These are phyloP conservation scores for Lasiodiplodia sp. DNA, from an alignment of 2,329 filamentous ascomycete species.

Conservation along the genomic window DNA sequence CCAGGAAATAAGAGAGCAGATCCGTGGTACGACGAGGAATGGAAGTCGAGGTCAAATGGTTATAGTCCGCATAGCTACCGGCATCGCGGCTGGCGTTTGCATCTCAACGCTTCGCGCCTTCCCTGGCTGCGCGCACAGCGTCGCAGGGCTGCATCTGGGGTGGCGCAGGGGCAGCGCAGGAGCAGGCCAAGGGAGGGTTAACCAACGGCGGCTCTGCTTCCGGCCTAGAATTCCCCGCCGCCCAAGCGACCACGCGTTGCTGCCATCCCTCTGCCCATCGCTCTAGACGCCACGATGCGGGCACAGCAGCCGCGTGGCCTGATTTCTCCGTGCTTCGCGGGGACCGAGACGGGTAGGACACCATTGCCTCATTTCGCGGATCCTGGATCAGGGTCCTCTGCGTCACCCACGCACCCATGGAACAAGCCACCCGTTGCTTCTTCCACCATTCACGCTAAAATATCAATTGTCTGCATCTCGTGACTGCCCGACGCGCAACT, in stretches of 20 bases:
- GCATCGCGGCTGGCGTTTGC: constrained; percentile 16
- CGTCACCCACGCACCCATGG: not conserved
- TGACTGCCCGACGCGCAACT: no score
- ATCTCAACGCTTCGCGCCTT: constrained; percentile 17
- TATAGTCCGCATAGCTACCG: constrained; percentile 24
- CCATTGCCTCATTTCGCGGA: not conserved
- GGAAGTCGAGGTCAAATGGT: constrained; percentile 19
- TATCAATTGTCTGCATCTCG: no score
- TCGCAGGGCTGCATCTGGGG: not conserved
- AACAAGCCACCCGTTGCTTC: no score
- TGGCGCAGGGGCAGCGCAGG: not conserved
- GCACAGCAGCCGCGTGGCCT: not conserved
- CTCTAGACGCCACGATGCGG: not conserved
- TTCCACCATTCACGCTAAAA: no score
- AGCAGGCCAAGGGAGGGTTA: not conserved
- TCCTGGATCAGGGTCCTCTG: not conserved
- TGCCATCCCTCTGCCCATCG: not conserved
- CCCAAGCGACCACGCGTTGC: not conserved
- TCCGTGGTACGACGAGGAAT: constrained; percentile 31
- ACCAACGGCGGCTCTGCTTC: constrained; percentile 11
- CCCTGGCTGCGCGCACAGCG: not conserved
- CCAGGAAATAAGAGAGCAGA: constrained; percentile 5
- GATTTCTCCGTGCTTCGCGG: not conserved
- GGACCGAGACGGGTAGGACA: not conserved
- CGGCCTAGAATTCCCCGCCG: constrained; percentile 16